These are phyloP conservation scores for Endocarpon pusillum DNA, from an alignment of 495 filamentous ascomycete species.

Conservation along the genomic window DNA sequence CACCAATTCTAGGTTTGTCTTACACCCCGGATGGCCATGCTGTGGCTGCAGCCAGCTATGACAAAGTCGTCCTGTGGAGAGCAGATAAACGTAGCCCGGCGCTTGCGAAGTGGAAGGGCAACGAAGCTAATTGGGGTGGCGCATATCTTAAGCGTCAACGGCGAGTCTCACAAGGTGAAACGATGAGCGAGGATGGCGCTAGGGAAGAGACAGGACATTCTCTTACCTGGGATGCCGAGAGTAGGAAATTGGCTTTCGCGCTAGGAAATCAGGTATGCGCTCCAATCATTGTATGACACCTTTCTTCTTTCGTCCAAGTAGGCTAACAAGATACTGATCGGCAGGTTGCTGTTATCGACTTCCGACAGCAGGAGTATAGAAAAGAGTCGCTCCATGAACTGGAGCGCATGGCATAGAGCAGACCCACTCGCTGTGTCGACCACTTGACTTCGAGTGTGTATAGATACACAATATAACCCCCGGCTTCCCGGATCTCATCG, in stretches of 20 bases:
- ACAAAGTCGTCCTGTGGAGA: neutral
- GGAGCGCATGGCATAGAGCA: no score
- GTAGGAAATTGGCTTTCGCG: neutral
- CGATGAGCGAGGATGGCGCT: neutral
- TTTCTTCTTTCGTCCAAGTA: neutral
- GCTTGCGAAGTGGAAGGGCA: neutral
- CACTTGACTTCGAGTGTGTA: no score
- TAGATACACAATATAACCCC: no score
- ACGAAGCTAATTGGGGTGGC: neutral
- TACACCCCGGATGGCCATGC: slow-evolving; percentile 60
- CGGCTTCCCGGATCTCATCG: no score
- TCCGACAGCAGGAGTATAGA: no score
- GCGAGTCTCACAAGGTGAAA: neutral
- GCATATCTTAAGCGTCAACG: neutral
- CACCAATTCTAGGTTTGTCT: slow-evolving; percentile 41
- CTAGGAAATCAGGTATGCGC: neutral
- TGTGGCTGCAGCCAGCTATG: slow-evolving; percentile 43
- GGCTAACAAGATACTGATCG: neutral
- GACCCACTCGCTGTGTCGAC: no score
- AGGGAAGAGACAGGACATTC: neutral
- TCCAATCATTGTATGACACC: neutral
- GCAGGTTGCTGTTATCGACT: slow-evolving; percentile 1
- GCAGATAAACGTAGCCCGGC: neutral
- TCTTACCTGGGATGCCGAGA: neutral
- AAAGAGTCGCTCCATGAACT: no score